Evolutionary conservation across 2,329 filamentous ascomycete genomes (phyloP).

Genomic region (Aspergillus alliaceus): DNA sequence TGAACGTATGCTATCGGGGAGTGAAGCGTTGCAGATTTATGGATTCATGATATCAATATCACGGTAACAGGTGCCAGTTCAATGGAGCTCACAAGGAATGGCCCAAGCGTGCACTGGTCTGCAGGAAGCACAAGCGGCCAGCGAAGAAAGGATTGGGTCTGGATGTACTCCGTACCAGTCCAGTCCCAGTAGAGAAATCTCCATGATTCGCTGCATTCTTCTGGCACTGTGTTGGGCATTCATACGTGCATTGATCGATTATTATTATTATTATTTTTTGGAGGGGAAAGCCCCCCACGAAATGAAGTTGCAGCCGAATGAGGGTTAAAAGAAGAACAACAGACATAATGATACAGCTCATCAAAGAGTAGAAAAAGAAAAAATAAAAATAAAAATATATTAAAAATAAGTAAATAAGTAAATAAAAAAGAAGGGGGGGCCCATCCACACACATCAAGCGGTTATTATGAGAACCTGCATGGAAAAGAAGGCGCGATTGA

Average conservation of each 20-base stretch:
- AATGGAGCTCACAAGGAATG: background rate
- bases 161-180: conserved; percentile 10
- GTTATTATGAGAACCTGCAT: conserved; percentile 18
- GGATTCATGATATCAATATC: conserved; percentile 6
- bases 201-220: conserved; percentile 36
- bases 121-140: conserved; percentile 26
- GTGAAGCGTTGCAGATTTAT: conserved; percentile 12
- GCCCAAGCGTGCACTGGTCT: conserved; percentile 9
- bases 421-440: background rate
- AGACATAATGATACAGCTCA: no score
- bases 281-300: no score
- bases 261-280: no score
- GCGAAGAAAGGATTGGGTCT: conserved; percentile 21
- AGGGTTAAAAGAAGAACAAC: background rate
- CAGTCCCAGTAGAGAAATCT: conserved; percentile 5
- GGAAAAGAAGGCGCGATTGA: conserved; percentile 10
- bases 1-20: conserved; percentile 22
- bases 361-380: background rate
- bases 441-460: background rate
- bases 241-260: conserved; percentile 42
- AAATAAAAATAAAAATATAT: background rate
- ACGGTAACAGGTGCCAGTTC: background rate
- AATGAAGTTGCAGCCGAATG: background rate
- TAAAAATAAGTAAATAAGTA: background rate
- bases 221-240: conserved; percentile 41